Evolutionary conservation across 352 stramenopile species (phyloP), one percentile per base, ranked within the genome.

Genomic region (Phytophthora uliginosa): DNA sequence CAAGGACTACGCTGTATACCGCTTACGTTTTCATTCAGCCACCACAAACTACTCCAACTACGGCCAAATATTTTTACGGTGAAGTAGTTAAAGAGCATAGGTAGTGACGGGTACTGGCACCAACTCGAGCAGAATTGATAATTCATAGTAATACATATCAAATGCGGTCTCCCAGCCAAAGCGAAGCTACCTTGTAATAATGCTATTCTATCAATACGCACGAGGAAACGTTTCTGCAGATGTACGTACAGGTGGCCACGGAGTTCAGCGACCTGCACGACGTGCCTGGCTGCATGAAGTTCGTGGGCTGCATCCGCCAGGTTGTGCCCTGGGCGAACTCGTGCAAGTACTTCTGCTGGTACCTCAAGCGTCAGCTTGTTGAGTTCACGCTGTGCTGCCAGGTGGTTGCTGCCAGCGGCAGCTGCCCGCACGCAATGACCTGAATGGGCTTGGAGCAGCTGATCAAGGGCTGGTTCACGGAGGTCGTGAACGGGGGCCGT

Each of bases 261-360:
- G 96, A 99, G 81, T 99, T 99, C 80, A 99, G 98, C 33, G 98
- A 99, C 77, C 87, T 99, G 38, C 98, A 99, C 86, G 98, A 99
- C 81, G 99, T 97, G 55, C 98, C 98, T 36, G 98, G 98, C n/a
- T 92, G 98, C 61, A 99, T 99, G 98, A 97, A 99, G 82, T 97
- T 98, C 47, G 99, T 99, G 79, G 94, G 94, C 69, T 99, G 99
- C 50, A 99, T 99, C 85, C 87, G 98, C 64, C 80, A 97, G 24
- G 89, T 99, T 48, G 97, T 99, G 40, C 89, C 97, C 63, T 99
- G 98, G 98, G 86, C 82, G 45, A 76, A 98, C 69, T 92, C 97
- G 33, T 93, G 98, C 42, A 91, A 77, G 55, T 99, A 98, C 90
- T 99, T 99, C 74, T 99, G 99, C 92, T 99, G 96, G 97, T 88